Conservation (phyloP, 1,284 basidiomycete species). For the Laetiporus sulphureus region DNA sequence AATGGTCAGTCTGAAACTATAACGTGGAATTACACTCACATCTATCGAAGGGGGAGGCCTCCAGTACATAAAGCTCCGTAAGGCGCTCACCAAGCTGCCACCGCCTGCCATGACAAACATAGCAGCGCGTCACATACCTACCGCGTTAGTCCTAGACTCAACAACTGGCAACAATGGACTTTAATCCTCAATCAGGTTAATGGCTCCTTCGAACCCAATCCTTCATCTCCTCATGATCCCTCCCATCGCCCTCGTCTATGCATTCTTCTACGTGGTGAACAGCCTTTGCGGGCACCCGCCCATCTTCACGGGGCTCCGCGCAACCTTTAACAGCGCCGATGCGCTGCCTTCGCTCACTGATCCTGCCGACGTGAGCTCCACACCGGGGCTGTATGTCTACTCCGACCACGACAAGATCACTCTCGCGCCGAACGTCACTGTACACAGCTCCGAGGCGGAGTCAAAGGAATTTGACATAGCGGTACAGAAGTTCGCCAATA, state of each 20-base stretch:
- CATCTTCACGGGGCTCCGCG: slow-evolving; percentile 8
- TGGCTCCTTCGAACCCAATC: slow-evolving; percentile 6
- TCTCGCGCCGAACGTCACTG: slow-evolving; percentile 3
- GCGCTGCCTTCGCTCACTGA: slow-evolving; percentile 6
- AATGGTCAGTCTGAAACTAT: slow-evolving; percentile 3
- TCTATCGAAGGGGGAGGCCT: slow-evolving; percentile 8
- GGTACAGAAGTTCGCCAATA: slow-evolving; percentile 6
- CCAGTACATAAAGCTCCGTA: slow-evolving; percentile 13
- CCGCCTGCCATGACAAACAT: neutral
- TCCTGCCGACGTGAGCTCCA: too few species aligned
- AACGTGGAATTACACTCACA: neutral
- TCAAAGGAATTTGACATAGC: slow-evolving; percentile 7
- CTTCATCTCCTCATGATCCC: slow-evolving; percentile 8
- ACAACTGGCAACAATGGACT: slow-evolving; percentile 8
- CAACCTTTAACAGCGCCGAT: slow-evolving; percentile 4
- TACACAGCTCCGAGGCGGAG: slow-evolving; percentile 4
- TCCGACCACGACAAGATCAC: slow-evolving; percentile 7
- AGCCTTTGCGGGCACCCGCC: slow-evolving; percentile 6
- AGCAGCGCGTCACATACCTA: slow-evolving; percentile 1
- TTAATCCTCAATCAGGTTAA: slow-evolving; percentile 5
- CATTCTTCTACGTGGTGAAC: slow-evolving; percentile 4
- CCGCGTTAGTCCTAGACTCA: slow-evolving; percentile 13
- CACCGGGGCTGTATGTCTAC: slow-evolving; percentile 7
- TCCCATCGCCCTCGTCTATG: slow-evolving; percentile 5
- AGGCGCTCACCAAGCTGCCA: slow-evolving; percentile 4